phyloP scores from a whole-genome alignment of 2,329 filamentous ascomycete genomes.

The Penicillium freii region DNA sequence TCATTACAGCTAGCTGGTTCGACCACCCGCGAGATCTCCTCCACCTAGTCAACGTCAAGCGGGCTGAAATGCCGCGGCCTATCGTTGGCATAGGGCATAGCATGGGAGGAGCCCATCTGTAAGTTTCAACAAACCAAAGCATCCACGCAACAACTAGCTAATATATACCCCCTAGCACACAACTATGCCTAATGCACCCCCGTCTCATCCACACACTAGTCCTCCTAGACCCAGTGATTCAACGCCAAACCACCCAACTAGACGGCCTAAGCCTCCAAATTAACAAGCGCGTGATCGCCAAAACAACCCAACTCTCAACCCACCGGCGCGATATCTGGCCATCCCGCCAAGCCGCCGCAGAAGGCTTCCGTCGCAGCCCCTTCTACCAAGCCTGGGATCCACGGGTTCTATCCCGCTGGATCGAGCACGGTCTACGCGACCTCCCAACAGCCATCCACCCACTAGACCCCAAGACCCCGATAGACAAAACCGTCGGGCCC shows the following conservation, averaged over 20 bases:
- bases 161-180: slow-evolving; percentile 42
- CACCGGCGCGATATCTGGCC: slow-evolving; percentile 80
- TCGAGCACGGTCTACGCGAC: slow-evolving; percentile 71
- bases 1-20: slow-evolving; percentile 68
- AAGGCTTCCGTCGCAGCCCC: slow-evolving; percentile 63
- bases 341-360: slow-evolving; percentile 65
- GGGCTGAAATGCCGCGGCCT: slow-evolving; percentile 73
- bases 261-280: slow-evolving; percentile 24
- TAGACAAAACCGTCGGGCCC: slow-evolving; percentile 28
- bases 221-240: slow-evolving; percentile 81
- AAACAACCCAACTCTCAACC: slow-evolving; percentile 58
- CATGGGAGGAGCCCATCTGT: slow-evolving; percentile 75
- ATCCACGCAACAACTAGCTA: slow-evolving; percentile 2
- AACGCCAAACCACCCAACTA: slow-evolving; percentile 46
- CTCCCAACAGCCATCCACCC: slow-evolving; percentile 59
- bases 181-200: slow-evolving; percentile 74
- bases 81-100: slow-evolving; percentile 85
- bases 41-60: slow-evolving; percentile 81
- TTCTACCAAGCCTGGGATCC: slow-evolving; percentile 84
- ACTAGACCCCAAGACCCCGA: slow-evolving; percentile 19
- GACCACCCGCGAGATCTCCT: slow-evolving; percentile 83
- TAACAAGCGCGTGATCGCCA: slow-evolving; percentile 30
- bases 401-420: slow-evolving; percentile 72
- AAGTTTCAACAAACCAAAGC: slow-evolving; percentile 13
- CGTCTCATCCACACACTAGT: slow-evolving; percentile 73